Evolutionary conservation across 257 asterid species (phyloP).

Genomic region (Paulownia fortunei): DNA sequence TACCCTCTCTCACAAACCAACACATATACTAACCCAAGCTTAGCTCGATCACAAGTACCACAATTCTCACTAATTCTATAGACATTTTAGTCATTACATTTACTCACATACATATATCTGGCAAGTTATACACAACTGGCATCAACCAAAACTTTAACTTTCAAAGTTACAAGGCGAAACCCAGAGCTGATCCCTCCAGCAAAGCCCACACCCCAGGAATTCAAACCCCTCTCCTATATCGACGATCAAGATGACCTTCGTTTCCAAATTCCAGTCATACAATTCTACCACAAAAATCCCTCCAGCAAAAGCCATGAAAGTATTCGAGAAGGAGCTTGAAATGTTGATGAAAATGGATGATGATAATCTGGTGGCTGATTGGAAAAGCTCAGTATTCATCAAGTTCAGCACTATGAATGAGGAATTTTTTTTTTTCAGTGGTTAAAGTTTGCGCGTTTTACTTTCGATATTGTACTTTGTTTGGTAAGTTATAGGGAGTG

Average conservation of each 20-base stretch:
- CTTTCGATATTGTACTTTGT: neutral
- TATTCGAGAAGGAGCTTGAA: no score
- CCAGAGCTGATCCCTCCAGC: constrained; percentile 66
- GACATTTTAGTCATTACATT: no score
- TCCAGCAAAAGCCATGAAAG: no score
- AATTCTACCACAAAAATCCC: no score
- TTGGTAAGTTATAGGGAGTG: neutral
- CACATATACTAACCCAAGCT: no score
- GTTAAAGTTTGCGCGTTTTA: neutral
- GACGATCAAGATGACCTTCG: constrained; percentile 73
- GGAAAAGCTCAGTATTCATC: constrained; percentile 6
- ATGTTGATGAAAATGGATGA: constrained; percentile 30
- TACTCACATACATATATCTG: no score
- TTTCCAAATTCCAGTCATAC: no score
- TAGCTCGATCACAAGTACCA: no score
- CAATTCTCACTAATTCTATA: no score
- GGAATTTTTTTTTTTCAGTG: no score
- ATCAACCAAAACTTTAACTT: constrained; percentile 33
- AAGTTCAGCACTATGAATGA: constrained; percentile 43
- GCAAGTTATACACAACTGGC: no score
- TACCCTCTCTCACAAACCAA: no score
- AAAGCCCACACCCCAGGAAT: constrained; percentile 55
- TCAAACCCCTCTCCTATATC: constrained; percentile 62
- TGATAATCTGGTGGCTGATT: neutral
- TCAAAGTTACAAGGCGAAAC: constrained; percentile 49